These are phyloP conservation scores for Ascochyta fabae DNA, from an alignment of 2,329 filamentous ascomycete species.

Conservation along the genomic window DNA sequence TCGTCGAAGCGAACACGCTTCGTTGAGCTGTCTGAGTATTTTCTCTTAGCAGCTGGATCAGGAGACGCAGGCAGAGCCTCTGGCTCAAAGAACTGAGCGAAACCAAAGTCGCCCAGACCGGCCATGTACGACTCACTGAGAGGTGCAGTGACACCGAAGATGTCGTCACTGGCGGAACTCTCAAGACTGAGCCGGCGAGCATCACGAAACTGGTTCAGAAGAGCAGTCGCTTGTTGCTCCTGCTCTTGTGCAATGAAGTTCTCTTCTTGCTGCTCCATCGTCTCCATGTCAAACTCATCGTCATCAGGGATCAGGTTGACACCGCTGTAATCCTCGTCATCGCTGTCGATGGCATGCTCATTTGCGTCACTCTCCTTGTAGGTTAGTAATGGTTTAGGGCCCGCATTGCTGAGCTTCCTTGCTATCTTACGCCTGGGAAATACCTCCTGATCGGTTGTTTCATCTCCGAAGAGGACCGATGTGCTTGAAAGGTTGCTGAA, in stretches of 20 bases:
- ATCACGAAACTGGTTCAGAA: slow-evolving; percentile 42
- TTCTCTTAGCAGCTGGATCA: slow-evolving; percentile 41
- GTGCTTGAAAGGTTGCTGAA: slow-evolving; percentile 50
- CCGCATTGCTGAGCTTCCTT: slow-evolving; percentile 44
- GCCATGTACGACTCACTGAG: slow-evolving; percentile 35
- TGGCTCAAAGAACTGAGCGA: slow-evolving; percentile 47
- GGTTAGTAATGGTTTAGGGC: slow-evolving; percentile 43
- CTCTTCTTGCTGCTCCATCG: slow-evolving; percentile 80
- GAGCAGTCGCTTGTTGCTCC: slow-evolving; percentile 36
- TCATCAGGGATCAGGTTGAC: slow-evolving; percentile 79
- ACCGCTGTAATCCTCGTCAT: slow-evolving; percentile 66
- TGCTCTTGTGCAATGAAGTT: slow-evolving; percentile 66
- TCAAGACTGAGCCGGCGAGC: slow-evolving; percentile 45
- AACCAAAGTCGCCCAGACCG: slow-evolving; percentile 40
- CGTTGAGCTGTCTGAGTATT: slow-evolving; percentile 48
- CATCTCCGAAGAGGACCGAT: slow-evolving; percentile 47
- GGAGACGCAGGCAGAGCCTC: slow-evolving; percentile 53
- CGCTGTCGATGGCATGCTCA: slow-evolving; percentile 48
- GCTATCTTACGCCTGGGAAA: slow-evolving; percentile 50
- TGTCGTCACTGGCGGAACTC: slow-evolving; percentile 43
- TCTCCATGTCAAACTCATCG: slow-evolving; percentile 78
- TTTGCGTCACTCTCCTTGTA: slow-evolving; percentile 39
- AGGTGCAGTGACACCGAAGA: slow-evolving; percentile 41
- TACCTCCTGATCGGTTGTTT: slow-evolving; percentile 35
- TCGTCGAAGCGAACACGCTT: slow-evolving; percentile 78